These are phyloP conservation scores for Tanozyma kutaoensis DNA, from an alignment of 805 yeast species.

Conservation along the genomic window DNA sequence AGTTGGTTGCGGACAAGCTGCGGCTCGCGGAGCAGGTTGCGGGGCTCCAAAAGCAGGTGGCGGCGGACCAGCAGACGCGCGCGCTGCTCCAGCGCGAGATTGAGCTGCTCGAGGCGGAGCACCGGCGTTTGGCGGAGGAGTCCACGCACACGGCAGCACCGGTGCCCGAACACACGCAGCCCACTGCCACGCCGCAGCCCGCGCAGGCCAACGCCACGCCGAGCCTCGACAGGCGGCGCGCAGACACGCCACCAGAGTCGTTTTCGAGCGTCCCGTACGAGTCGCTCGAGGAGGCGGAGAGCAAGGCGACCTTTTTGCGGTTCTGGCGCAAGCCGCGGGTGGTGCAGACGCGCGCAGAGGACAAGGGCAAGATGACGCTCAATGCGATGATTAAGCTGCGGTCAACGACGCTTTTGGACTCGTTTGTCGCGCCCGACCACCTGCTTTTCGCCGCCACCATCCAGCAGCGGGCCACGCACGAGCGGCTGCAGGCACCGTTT, in stretches of 20 bases:
- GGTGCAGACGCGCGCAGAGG: too few species aligned
- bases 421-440: constrained; percentile 11
- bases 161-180: too few species aligned
- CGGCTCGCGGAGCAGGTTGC: constrained; percentile 21
- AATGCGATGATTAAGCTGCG: constrained; percentile 24
- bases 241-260: too few species aligned
- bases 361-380: too few species aligned
- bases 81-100: constrained; percentile 36
- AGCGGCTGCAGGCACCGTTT: constrained; percentile 51
- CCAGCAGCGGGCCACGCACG: constrained; percentile 49
- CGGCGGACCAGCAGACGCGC: constrained; percentile 27
- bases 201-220: too few species aligned
- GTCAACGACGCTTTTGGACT: constrained; percentile 32
- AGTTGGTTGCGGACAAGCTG: constrained; percentile 14
- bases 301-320: too few species aligned
- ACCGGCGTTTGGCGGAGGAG: constrained; percentile 24
- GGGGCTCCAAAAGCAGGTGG: constrained; percentile 26
- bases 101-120: constrained; percentile 32
- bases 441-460: constrained; percentile 40
- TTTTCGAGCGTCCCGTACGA: too few species aligned
- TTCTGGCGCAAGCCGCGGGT: too few species aligned
- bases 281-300: too few species aligned
- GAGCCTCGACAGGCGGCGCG: too few species aligned
- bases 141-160: too few species aligned
- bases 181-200: too few species aligned